phyloP scores from a whole-genome alignment of 306 rosid genomes.

The Urtica urens region DNA sequence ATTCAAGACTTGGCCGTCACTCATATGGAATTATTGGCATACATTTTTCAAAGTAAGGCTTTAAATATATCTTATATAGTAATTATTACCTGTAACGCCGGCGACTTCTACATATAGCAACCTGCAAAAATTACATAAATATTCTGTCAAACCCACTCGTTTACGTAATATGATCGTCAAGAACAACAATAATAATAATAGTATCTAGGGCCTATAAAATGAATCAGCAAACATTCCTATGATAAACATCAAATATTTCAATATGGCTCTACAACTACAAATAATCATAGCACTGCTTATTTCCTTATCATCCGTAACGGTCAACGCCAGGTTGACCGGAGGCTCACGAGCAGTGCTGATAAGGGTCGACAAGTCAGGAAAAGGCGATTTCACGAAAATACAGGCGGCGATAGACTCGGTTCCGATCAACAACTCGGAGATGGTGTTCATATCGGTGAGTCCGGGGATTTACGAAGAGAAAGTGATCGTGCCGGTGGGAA shows the following conservation, averaged over 20 bases:
- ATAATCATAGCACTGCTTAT: neutral
- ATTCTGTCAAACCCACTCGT: constrained; percentile 9
- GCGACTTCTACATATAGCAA: constrained; percentile 17
- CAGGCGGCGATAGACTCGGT: constrained; percentile 44
- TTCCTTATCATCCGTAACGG: neutral
- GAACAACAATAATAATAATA: constrained; percentile 2
- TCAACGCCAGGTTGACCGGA: neutral
- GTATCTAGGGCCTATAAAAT: neutral
- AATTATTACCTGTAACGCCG: constrained; percentile 14
- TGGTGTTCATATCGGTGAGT: constrained; percentile 26
- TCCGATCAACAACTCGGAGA: constrained; percentile 28
- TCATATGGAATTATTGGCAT: neutral
- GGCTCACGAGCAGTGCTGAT: constrained; percentile 21
- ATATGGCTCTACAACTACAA: constrained; percentile 11
- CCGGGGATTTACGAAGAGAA: constrained; percentile 36
- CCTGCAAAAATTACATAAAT: neutral
- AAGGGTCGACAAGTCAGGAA: constrained; percentile 36
- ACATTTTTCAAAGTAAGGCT: neutral
- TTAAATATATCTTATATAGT: neutral
- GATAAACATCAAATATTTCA: neutral
- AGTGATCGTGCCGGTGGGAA: constrained; percentile 28
- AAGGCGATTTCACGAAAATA: constrained; percentile 29
- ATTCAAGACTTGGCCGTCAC: neutral
- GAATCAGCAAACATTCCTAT: neutral
- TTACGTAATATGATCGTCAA: constrained; percentile 17